Conservation (phyloP, 164 flowering plant genomes). For the Amborella trichopoda region DNA sequence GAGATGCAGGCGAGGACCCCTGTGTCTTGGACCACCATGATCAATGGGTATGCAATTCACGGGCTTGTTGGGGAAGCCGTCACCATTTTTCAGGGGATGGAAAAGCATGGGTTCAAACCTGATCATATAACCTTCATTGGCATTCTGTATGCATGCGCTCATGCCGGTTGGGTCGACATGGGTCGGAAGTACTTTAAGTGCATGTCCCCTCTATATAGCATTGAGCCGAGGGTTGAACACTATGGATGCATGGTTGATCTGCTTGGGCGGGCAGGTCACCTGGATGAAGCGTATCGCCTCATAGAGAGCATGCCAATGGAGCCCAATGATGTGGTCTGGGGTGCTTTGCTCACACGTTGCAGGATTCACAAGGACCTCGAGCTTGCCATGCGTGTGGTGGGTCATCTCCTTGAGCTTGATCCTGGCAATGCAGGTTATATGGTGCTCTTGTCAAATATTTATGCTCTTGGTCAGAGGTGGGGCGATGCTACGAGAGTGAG, state of each 20-base stretch:
- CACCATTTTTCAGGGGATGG: constrained; percentile 25
- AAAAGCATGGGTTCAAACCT: constrained; percentile 15
- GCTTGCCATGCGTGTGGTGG: constrained; percentile 18
- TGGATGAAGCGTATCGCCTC: constrained; percentile 34
- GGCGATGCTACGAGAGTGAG: constrained; percentile 26
- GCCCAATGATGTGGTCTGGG: constrained; percentile 42
- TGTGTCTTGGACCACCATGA: constrained; percentile 49
- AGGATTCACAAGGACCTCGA: constrained; percentile 25
- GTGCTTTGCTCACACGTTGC: constrained; percentile 47
- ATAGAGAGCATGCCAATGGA: constrained; percentile 34
- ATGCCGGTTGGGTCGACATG: constrained; percentile 32
- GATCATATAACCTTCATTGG: constrained; percentile 40
- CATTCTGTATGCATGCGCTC: constrained; percentile 47
- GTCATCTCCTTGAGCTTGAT: constrained; percentile 27
- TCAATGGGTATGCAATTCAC: constrained; percentile 39
- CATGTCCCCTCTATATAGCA: constrained; percentile 23
- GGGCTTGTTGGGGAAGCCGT: constrained; percentile 39
- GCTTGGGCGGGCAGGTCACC: constrained; percentile 39
- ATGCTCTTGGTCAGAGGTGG: constrained; percentile 35
- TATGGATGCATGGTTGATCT: constrained; percentile 62
- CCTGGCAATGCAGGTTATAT: constrained; percentile 33
- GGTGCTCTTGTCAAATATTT: constrained; percentile 39
- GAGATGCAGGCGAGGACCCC: constrained; percentile 23
- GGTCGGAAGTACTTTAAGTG: constrained; percentile 27
- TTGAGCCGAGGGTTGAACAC: constrained; percentile 35